Conservation (phyloP, 176 grass and related monocot species). For the Chloris gayana region DNA sequence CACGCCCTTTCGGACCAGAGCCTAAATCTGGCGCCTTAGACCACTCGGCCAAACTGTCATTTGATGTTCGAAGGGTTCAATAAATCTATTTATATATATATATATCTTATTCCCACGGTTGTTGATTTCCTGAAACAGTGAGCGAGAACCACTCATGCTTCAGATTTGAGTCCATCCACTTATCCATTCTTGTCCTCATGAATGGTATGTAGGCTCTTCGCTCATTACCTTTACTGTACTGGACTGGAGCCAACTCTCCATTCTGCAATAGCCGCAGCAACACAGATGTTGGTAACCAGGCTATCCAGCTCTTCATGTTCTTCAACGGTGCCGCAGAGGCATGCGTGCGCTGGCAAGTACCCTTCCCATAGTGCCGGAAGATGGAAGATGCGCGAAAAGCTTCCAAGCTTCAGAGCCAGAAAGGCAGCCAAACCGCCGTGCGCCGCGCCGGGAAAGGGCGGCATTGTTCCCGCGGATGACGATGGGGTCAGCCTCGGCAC, state of each 20-base stretch:
- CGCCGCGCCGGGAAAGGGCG: constrained; percentile 46
- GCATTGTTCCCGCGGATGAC: constrained; percentile 44
- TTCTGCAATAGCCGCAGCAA: not conserved
- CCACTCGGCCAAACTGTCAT: constrained; percentile 97
- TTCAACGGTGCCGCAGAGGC: constrained; percentile 20
- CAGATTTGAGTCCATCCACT: not conserved
- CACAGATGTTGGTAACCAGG: constrained; percentile 45
- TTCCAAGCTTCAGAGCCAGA: not conserved
- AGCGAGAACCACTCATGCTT: not conserved
- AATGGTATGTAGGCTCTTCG: not conserved
- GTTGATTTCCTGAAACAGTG: not conserved
- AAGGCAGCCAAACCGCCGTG: not conserved
- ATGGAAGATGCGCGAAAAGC: constrained; percentile 27
- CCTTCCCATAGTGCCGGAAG: constrained; percentile 6
- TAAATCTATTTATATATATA: no score
- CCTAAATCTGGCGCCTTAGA: constrained; percentile 99
- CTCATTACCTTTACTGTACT: not conserved
- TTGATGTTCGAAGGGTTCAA: not conserved
- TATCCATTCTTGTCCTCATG: constrained; percentile 41
- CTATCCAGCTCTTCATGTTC: constrained; percentile 37
- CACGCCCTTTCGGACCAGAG: constrained; percentile 99
- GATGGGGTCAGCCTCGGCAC: constrained; percentile 80
- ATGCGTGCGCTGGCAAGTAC: not conserved
- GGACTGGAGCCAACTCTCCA: not conserved
- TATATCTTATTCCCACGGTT: not conserved